phyloP scores from a whole-genome alignment of 2,329 filamentous ascomycete species.

The Botryotinia globosa region DNA sequence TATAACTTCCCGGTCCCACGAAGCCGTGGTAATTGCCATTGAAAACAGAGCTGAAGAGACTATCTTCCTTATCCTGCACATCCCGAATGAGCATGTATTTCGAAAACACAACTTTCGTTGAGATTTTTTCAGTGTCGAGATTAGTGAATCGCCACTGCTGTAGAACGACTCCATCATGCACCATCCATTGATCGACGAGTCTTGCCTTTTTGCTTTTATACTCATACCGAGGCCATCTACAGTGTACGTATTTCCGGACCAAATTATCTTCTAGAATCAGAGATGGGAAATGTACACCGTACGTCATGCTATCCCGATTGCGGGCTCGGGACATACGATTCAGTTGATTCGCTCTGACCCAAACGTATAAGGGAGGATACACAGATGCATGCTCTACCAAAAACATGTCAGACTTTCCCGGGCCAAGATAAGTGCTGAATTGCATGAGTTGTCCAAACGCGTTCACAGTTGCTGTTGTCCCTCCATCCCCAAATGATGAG shows the following conservation, averaged over 20 bases:
- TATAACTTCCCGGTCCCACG: not conserved
- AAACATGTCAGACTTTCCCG: not conserved
- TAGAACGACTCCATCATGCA: not conserved
- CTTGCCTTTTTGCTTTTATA: not conserved
- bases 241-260: not conserved
- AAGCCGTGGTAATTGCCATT: too few species aligned
- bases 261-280: not conserved
- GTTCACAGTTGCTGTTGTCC: not conserved
- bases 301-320: accelerated
- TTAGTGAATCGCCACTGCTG: not conserved
- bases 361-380: accelerated
- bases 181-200: not conserved
- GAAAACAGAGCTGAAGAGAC: too few species aligned
- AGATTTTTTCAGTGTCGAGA: not conserved
- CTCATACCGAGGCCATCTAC: not conserved
- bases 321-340: not conserved
- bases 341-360: accelerated
- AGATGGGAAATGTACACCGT: not conserved
- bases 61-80: too few species aligned
- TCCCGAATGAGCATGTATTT: not conserved
- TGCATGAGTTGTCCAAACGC: not conserved
- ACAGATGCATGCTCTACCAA: not conserved
- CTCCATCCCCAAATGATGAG: not conserved
- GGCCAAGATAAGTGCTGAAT: not conserved
- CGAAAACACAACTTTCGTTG: not conserved